These are phyloP conservation scores for Elsinoe fawcettii DNA, from an alignment of 2,329 filamentous ascomycete genomes.

Conservation along the genomic window DNA sequence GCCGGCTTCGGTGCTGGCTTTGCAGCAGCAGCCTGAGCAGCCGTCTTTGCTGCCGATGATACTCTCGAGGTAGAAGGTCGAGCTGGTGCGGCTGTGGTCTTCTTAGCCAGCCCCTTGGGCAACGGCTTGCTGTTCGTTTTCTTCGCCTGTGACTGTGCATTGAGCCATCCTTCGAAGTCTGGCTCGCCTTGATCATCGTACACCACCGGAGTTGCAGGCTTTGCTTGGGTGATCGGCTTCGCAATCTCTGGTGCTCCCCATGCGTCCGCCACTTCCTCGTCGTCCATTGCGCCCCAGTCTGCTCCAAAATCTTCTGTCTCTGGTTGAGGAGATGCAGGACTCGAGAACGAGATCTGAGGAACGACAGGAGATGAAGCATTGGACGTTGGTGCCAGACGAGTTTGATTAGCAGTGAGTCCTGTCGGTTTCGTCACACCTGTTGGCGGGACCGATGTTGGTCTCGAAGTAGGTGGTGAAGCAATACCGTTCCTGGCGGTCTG, in stretches of 20 bases:
- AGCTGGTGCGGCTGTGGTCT: conserved; percentile 30
- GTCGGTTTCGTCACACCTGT: conserved; percentile 34
- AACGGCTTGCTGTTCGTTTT: conserved; percentile 55
- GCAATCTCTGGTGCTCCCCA: conserved; percentile 42
- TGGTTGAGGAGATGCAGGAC: conserved; percentile 24
- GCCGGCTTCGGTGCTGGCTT: conserved; percentile 24
- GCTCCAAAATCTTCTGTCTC: conserved; percentile 55
- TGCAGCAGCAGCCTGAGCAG: conserved; percentile 23
- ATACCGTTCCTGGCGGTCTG: conserved; percentile 49
- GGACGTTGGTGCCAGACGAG: conserved; percentile 17
- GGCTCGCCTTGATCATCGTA: conserved; percentile 83
- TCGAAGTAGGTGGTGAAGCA: conserved; percentile 50
- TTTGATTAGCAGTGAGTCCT: conserved; percentile 19
- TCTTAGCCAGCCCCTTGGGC: conserved; percentile 75
- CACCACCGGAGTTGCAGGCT: conserved; percentile 33
- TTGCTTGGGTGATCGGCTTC: conserved; percentile 25
- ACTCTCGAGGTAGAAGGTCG: conserved; percentile 27
- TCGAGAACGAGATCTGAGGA: conserved; percentile 23
- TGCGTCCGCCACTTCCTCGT: conserved; percentile 47
- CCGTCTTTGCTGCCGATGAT: conserved; percentile 22
- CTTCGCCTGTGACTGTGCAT: conserved; percentile 75
- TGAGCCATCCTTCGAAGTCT: conserved; percentile 92
- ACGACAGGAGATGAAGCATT: conserved; percentile 25
- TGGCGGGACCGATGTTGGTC: conserved; percentile 42
- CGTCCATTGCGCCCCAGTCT: conserved; percentile 62